These are phyloP conservation scores for Yamadazyma friedrichii DNA, from an alignment of 1,139 yeast species.

Conservation along the genomic window DNA sequence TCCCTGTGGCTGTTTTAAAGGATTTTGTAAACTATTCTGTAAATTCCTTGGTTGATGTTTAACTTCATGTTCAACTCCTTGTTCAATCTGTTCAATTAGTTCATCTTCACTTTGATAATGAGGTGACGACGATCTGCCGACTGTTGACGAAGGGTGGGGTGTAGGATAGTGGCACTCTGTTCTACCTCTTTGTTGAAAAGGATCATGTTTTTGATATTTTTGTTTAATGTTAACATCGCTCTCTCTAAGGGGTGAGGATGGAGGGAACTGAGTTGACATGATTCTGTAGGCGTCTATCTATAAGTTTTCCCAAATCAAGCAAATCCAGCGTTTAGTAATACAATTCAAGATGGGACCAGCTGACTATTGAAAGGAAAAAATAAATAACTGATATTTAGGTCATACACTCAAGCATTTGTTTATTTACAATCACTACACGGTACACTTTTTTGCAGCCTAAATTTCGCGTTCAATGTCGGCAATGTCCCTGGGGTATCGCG, in stretches of 20 bases:
- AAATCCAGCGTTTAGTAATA: no score
- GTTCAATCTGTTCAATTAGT: not conserved
- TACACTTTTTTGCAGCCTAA: conserved; percentile 7
- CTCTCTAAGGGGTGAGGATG: conserved; percentile 59
- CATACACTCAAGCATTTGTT: conserved; percentile 8
- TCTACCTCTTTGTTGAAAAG: conserved; percentile 21
- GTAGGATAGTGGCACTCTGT: conserved; percentile 38
- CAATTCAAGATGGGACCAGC: no score
- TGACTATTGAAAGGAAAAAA: not conserved
- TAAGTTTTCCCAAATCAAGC: not conserved
- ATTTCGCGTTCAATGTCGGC: conserved; percentile 1
- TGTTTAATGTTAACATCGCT: conserved; percentile 12
- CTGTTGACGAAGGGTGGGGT: conserved; percentile 56
- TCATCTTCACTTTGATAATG: conserved; percentile 5
- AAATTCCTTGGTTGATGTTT: not conserved
- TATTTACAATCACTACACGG: conserved; percentile 8
- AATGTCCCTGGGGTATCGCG: not conserved
- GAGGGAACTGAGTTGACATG: conserved; percentile 49
- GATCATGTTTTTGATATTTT: conserved; percentile 5
- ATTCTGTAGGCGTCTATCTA: no score
- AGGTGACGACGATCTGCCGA: conserved; percentile 49
- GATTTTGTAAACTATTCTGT: not conserved
- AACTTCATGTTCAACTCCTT: not conserved
- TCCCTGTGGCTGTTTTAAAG: not conserved
- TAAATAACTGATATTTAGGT: conserved; percentile 1